Conservation (phyloP, 805 yeast species). For the Metschnikowia cerradonensis region DNA sequence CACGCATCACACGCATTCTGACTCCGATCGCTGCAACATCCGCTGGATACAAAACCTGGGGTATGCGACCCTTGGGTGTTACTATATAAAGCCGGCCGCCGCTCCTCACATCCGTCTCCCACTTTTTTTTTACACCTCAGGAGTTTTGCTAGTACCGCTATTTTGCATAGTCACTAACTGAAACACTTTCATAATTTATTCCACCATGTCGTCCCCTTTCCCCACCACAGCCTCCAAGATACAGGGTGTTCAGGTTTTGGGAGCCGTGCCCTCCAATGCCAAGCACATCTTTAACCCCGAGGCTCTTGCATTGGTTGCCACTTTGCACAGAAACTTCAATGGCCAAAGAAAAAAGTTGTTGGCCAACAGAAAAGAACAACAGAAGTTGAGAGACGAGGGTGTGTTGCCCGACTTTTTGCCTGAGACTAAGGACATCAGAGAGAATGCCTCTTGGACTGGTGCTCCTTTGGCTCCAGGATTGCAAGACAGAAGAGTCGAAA, state of each 20-base stretch:
- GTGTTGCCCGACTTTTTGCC: slow-evolving; percentile 57
- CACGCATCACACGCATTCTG: slow-evolving; percentile 14
- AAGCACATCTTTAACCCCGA: slow-evolving; percentile 55
- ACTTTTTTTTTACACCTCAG: background rate
- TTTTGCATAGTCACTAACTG: background rate
- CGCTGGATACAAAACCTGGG: slow-evolving; percentile 16
- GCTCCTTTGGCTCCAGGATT: slow-evolving; percentile 69
- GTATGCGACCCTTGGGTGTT: slow-evolving; percentile 1
- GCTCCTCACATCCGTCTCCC: background rate
- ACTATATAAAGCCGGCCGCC: slow-evolving; percentile 9
- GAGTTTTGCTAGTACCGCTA: slow-evolving; percentile 1
- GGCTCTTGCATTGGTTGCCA: slow-evolving; percentile 66
- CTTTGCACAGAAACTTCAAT: slow-evolving; percentile 72
- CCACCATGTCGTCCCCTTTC: slow-evolving; percentile 33
- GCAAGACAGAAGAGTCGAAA: slow-evolving; percentile 72
- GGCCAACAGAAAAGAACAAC: slow-evolving; percentile 58
- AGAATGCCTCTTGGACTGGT: slow-evolving; percentile 74
- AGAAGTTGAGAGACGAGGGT: slow-evolving; percentile 59
- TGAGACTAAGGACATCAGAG: slow-evolving; percentile 66
- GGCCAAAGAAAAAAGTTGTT: slow-evolving; percentile 54
- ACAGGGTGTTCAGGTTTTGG: slow-evolving; percentile 52
- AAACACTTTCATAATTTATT: background rate
- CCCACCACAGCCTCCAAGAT: slow-evolving; percentile 42
- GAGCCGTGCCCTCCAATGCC: slow-evolving; percentile 45
- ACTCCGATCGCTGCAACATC: slow-evolving; percentile 16